These are phyloP conservation scores for Lachancea lanzarotensis DNA, from an alignment of 805 yeast species.

Conservation along the genomic window DNA sequence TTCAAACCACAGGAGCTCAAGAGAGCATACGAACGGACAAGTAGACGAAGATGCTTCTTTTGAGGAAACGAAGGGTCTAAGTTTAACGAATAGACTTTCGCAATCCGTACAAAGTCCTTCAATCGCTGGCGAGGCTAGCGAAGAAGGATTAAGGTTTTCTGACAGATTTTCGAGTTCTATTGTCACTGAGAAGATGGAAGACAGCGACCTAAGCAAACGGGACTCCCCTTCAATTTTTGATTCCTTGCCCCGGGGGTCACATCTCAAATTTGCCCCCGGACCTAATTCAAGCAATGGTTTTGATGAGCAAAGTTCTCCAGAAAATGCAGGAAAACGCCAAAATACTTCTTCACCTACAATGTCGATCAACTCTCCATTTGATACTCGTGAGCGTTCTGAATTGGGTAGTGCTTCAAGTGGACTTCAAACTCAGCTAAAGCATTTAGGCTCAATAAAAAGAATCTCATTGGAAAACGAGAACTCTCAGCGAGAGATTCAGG, in stretches of 20 bases:
- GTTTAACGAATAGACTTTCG: neutral
- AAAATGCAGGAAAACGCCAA: too few species aligned
- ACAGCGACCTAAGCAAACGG: too few species aligned
- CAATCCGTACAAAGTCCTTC: neutral
- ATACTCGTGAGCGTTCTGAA: neutral
- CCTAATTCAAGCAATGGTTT: too few species aligned
- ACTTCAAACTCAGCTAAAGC: neutral
- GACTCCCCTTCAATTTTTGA: too few species aligned
- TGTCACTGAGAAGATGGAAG: neutral
- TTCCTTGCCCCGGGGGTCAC: too few species aligned
- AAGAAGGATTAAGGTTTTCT: too few species aligned
- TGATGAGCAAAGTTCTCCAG: too few species aligned
- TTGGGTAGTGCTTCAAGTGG: neutral
- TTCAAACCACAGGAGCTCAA: neutral
- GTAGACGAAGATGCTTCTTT: neutral
- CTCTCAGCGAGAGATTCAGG: conserved; percentile 40
- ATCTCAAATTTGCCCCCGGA: too few species aligned
- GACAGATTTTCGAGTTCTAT: neutral
- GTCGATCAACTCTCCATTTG: neutral
- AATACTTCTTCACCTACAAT: too few species aligned
- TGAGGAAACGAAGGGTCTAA: neutral
- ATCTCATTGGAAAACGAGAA: conserved; percentile 11
- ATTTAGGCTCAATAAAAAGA: conserved; percentile 5
- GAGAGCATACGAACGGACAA: neutral
- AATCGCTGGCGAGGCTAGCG: neutral